phyloP scores from a whole-genome alignment of 2,329 filamentous ascomycete genomes.

The Septoria petroselini region DNA sequence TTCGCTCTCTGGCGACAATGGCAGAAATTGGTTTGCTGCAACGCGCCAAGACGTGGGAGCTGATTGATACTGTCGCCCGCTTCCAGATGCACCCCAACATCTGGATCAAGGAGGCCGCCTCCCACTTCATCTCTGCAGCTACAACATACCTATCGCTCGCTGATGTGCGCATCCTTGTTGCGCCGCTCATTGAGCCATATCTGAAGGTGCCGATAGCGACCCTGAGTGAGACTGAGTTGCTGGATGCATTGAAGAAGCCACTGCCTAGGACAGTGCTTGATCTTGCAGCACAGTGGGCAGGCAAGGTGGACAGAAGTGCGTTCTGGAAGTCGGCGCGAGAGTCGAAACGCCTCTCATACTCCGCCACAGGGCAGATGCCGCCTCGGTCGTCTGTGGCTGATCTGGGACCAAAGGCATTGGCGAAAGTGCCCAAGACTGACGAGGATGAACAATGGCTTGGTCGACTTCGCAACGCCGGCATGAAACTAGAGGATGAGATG shows the following conservation, averaged over 20 bases:
- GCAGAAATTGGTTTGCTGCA: conserved; percentile 85
- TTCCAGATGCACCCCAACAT: conserved; percentile 92
- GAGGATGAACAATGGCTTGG: conserved; percentile 94
- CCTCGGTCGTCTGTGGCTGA: conserved; percentile 58
- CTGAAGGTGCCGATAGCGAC: conserved; percentile 69
- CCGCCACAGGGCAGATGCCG: conserved; percentile 51
- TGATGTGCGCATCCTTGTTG: conserved; percentile 77
- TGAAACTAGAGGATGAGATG: conserved; percentile 78
- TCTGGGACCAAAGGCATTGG: conserved; percentile 56
- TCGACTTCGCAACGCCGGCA: conserved; percentile 77
- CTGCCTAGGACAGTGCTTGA: conserved; percentile 78
- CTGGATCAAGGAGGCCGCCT: conserved; percentile 89
- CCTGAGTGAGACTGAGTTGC: conserved; percentile 68
- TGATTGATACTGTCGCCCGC: conserved; percentile 76
- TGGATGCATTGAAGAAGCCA: conserved; percentile 80
- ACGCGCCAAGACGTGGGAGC: conserved; percentile 77
- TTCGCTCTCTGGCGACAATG: conserved; percentile 84
- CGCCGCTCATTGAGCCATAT: conserved; percentile 77
- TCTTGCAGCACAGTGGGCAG: conserved; percentile 78
- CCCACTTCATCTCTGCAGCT: conserved; percentile 75
- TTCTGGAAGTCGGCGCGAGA: conserved; percentile 83
- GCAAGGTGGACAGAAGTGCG: conserved; percentile 63
- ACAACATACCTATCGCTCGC: conserved; percentile 73
- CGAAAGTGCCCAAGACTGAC: conserved; percentile 70
- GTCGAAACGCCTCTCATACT: conserved; percentile 62